phyloP scores from a whole-genome alignment of 2,329 filamentous ascomycete species.

The Epichloe hybrida region DNA sequence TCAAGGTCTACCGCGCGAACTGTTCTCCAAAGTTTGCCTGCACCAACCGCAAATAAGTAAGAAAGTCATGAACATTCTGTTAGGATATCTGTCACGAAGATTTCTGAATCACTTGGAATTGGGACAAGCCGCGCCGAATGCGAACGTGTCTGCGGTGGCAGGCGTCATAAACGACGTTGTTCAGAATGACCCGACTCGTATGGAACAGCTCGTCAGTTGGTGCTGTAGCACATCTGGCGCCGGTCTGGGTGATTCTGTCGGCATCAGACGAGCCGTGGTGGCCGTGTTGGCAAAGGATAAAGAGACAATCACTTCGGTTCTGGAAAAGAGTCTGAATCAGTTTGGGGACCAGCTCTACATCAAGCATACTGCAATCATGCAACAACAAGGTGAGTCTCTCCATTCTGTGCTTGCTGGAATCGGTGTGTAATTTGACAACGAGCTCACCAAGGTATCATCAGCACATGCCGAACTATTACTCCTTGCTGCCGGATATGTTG shows the following conservation, averaged over 20 bases:
- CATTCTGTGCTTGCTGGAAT: neutral
- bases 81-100: constrained; percentile 30
- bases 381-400: constrained; percentile 60
- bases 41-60: constrained; percentile 13
- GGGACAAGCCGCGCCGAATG: constrained; percentile 18
- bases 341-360: constrained; percentile 85
- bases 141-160: constrained; percentile 42
- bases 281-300: constrained; percentile 40
- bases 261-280: constrained; percentile 53
- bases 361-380: constrained; percentile 66
- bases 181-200: constrained; percentile 32
- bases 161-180: constrained; percentile 40
- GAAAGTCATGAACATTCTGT: constrained; percentile 14
- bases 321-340: constrained; percentile 56
- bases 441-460: constrained; percentile 24
- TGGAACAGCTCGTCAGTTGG: constrained; percentile 47
- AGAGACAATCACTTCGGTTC: constrained; percentile 36
- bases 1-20: constrained; percentile 7
- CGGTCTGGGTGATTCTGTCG: constrained; percentile 48
- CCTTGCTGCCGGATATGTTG: constrained; percentile 62
- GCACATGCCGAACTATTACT: constrained; percentile 70
- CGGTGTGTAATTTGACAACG: neutral
- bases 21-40: constrained; percentile 20
- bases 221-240: constrained; percentile 50
- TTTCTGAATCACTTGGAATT: constrained; percentile 25